These are phyloP conservation scores for Medicago arabica DNA, from an alignment of 306 rosid species.

Conservation along the genomic window DNA sequence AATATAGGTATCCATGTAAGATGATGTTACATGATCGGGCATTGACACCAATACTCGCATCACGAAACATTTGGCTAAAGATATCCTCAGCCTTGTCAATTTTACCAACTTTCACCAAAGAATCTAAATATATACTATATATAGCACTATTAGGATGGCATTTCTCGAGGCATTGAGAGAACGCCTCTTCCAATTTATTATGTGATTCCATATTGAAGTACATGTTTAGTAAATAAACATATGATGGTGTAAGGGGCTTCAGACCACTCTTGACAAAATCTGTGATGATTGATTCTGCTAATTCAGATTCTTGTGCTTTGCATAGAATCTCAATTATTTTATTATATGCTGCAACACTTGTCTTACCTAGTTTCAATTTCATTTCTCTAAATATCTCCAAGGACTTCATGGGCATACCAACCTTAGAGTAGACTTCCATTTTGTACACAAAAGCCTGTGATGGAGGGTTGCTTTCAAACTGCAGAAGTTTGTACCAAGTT, in stretches of 20 bases:
- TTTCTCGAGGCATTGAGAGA: conserved; percentile 76
- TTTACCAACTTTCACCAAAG: conserved; percentile 79
- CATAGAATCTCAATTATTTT: conserved; percentile 79
- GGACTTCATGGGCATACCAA: conserved; percentile 70
- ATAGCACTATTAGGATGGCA: conserved; percentile 73
- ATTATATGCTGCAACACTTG: conserved; percentile 68
- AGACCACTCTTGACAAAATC: conserved; percentile 69
- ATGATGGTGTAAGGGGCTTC: conserved; percentile 76
- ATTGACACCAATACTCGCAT: conserved; percentile 64
- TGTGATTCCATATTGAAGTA: conserved; percentile 69
- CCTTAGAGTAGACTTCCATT: conserved; percentile 86
- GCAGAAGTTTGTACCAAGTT: conserved; percentile 67
- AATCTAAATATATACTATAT: conserved; percentile 79
- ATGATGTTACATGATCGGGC: conserved; percentile 86
- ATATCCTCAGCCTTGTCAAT: conserved; percentile 77
- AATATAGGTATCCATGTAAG: conserved; percentile 73
- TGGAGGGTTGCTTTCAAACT: conserved; percentile 55
- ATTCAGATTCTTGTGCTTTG: conserved; percentile 67
- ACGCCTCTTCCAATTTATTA: conserved; percentile 68
- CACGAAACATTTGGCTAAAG: conserved; percentile 63
- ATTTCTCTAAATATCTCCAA: conserved; percentile 75
- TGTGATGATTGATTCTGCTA: conserved; percentile 76
- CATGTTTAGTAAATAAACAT: conserved; percentile 70
- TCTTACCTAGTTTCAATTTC: conserved; percentile 57
- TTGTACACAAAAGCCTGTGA: conserved; percentile 75